Conservation (phyloP, 495 filamentous ascomycete species). For the Aspergillus sparsus region DNA sequence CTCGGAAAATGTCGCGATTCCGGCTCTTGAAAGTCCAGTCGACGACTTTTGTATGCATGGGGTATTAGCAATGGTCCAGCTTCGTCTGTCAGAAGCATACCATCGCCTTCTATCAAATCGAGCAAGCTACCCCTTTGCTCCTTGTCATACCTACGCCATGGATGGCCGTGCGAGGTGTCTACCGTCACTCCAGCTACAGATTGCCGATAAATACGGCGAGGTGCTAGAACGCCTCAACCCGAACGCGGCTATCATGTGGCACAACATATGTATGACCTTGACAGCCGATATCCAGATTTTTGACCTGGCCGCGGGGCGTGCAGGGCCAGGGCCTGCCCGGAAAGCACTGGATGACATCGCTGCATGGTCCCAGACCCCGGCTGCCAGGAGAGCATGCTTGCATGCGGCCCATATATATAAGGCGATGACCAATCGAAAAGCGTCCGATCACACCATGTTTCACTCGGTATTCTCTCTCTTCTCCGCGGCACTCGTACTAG, state of each 20-base stretch:
- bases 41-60: constrained; percentile 45
- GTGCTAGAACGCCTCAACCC: constrained; percentile 45
- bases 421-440: constrained; percentile 50
- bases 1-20: constrained; percentile 41
- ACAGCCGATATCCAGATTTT: constrained; percentile 54
- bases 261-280: constrained; percentile 55
- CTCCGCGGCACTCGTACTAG: constrained; percentile 51
- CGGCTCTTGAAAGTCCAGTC: constrained; percentile 35
- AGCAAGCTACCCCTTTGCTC: constrained; percentile 44
- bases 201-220: constrained; percentile 42
- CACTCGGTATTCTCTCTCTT: constrained; percentile 51
- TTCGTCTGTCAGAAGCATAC: constrained; percentile 48
- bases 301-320: constrained; percentile 50
- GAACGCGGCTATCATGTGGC: constrained; percentile 52
- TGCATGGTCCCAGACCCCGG: constrained; percentile 52
- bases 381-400: constrained; percentile 49
- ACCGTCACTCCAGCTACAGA: constrained; percentile 42
- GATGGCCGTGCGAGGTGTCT: constrained; percentile 46
- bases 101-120: constrained; percentile 48
- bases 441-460: constrained; percentile 51
- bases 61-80: constrained; percentile 43
- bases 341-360: constrained; percentile 53
- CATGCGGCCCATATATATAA: constrained; percentile 56
- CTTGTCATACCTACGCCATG: constrained; percentile 48
- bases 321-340: constrained; percentile 44